Percentiles rank a stretch among this genome's conserved stretches.
These are phyloP conservation scores for Globisporangium cederbergense DNA, from an alignment of 352 stramenopile species.

Conservation along the genomic window DNA sequence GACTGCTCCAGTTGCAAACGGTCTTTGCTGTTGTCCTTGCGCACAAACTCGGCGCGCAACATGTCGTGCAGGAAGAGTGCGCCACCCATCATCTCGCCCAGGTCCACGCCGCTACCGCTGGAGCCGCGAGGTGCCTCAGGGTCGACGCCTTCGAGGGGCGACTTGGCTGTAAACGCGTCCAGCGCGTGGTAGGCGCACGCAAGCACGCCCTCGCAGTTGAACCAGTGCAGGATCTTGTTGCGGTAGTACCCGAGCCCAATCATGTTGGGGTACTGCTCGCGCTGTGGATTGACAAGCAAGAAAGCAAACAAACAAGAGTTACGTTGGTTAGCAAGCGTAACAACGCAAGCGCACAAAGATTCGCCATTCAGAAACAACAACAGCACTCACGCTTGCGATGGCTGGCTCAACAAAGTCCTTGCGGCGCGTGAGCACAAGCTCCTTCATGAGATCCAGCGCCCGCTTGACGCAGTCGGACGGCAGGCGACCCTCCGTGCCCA, in stretches of 20 bases:
- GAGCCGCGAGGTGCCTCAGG: background rate
- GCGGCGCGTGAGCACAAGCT: conserved; percentile 65
- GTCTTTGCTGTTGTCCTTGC: conserved; percentile 55
- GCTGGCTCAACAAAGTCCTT: conserved; percentile 80
- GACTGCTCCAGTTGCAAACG: conserved; percentile 35
- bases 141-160: conserved; percentile 9
- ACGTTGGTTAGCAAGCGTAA: conserved; percentile 9
- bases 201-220: conserved; percentile 74
- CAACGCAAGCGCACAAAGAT: background rate
- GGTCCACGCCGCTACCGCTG: conserved; percentile 28
- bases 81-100: conserved; percentile 51
- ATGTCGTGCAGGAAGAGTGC: conserved; percentile 76
- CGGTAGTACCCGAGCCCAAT: conserved; percentile 85
- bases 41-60: conserved; percentile 78
- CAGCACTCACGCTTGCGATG: conserved; percentile 55
- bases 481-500: conserved; percentile 64
- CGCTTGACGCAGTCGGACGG: conserved; percentile 63
- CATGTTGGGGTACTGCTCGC: conserved; percentile 83
- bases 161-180: conserved; percentile 33
- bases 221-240: conserved; percentile 88
- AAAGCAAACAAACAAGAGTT: conserved; percentile 13
- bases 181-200: conserved; percentile 74
- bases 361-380: background rate
- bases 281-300: conserved; percentile 24
- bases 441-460: conserved; percentile 58